Conservation (phyloP, 352 stramenopile species). For the Globisporangium megalacanthum region DNA sequence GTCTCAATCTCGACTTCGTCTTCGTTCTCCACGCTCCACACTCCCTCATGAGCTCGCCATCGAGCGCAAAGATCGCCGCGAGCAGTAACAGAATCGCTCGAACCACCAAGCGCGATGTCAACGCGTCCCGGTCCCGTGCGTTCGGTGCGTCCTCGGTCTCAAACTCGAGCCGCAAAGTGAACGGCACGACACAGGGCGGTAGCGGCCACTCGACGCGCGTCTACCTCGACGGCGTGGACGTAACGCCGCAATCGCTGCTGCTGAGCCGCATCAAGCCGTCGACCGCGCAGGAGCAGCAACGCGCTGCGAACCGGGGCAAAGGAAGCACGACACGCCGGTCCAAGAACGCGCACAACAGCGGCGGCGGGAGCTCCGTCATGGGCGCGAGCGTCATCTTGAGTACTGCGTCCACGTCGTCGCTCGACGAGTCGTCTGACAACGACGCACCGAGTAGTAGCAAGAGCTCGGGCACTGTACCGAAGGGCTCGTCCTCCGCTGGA, state of each 20-base stretch:
- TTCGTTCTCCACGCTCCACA: too few species aligned
- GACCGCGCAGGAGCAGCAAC: slow-evolving; percentile 22
- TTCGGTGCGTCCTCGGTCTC: slow-evolving; percentile 60
- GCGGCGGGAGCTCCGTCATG: slow-evolving; percentile 22
- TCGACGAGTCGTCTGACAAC: slow-evolving; percentile 46
- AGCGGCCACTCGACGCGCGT: slow-evolving; percentile 44
- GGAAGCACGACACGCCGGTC: slow-evolving; percentile 19
- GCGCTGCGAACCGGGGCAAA: slow-evolving; percentile 16
- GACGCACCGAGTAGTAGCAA: slow-evolving; percentile 14
- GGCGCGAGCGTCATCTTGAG: slow-evolving; percentile 51
- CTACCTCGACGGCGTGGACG: slow-evolving; percentile 61
- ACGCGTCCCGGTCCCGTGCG: slow-evolving; percentile 44
- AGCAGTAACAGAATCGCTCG: slow-evolving; percentile 27
- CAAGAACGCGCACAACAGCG: slow-evolving; percentile 16
- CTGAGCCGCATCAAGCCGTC: slow-evolving; percentile 67
- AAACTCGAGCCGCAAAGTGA: slow-evolving; percentile 63
- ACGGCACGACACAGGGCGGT: slow-evolving; percentile 29
- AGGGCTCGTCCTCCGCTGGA: not conserved
- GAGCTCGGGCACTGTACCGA: not conserved
- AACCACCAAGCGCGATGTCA: slow-evolving; percentile 40
- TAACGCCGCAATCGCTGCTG: slow-evolving; percentile 74
- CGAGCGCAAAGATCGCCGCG: slow-evolving; percentile 31
- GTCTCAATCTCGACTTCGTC: too few species aligned
- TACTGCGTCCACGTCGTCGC: slow-evolving; percentile 44
- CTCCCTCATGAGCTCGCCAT: slow-evolving; percentile 42